Conservation (phyloP, 768 basidiomycete genomes). For the Lenzites betulinus region DNA sequence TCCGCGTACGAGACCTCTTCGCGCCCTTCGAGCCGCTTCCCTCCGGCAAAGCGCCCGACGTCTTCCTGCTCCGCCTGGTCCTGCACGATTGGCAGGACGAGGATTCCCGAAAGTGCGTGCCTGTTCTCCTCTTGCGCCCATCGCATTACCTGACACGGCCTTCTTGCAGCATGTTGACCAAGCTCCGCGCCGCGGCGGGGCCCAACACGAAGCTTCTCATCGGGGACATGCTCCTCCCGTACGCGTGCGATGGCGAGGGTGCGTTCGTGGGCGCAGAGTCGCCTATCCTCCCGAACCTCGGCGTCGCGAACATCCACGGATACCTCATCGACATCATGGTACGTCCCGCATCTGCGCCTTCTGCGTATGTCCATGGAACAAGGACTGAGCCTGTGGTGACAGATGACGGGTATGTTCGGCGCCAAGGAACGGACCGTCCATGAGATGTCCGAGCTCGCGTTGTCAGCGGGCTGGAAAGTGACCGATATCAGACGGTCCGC, state of each 20-base stretch:
- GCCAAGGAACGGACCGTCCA: constrained; percentile 67
- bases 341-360: neutral
- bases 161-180: constrained; percentile 5
- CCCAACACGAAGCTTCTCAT: constrained; percentile 19
- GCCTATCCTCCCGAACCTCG: constrained; percentile 16
- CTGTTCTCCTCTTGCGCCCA: rapidly evolving
- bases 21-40: constrained; percentile 38
- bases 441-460: constrained; percentile 54
- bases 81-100: constrained; percentile 21
- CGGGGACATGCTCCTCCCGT: constrained; percentile 18
- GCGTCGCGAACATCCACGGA: constrained; percentile 4
- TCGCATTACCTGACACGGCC: constrained; percentile 59
- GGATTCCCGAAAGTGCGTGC: constrained; percentile 8
- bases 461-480: constrained; percentile 69
- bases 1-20: constrained; percentile 17
- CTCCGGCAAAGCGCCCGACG: constrained; percentile 1
- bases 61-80: constrained; percentile 17
- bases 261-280: constrained; percentile 9
- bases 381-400: constrained; percentile 28
- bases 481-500: constrained; percentile 56
- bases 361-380: neutral
- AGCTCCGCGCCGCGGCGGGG: constrained; percentile 14
- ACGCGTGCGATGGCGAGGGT: constrained; percentile 7
- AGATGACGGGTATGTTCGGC: constrained; percentile 72
- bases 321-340: constrained; percentile 14